Evolutionary conservation across 805 yeast species (phyloP).

Genomic region (Metschnikowia amazonensis): DNA sequence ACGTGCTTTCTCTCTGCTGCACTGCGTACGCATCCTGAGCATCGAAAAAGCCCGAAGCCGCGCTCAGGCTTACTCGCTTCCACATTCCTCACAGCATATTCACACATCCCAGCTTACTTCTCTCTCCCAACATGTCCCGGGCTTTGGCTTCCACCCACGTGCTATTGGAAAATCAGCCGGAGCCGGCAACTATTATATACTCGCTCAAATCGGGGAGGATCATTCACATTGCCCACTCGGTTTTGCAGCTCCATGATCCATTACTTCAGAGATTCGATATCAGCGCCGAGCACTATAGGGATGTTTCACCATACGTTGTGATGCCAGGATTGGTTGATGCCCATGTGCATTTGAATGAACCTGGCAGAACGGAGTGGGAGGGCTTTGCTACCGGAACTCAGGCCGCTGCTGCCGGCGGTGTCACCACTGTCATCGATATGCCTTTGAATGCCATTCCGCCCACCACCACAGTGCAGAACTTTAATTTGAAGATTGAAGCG

Average conservation of each 20-base stretch:
- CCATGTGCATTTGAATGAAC: conserved; percentile 93
- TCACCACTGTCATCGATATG: conserved; percentile 93
- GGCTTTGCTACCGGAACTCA: conserved; percentile 96
- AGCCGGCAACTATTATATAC: conserved; percentile 64
- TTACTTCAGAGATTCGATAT: conserved; percentile 43
- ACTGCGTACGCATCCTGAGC: background rate
- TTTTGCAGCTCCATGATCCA: conserved; percentile 39
- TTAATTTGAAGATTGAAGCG: conserved; percentile 70
- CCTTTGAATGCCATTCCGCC: conserved; percentile 96
- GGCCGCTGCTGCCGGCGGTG: conserved; percentile 95
- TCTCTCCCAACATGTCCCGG: conserved; percentile 41
- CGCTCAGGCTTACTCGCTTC: background rate
- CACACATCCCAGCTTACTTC: background rate
- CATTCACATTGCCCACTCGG: conserved; percentile 40
- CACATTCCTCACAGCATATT: background rate
- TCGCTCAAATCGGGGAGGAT: conserved; percentile 52
- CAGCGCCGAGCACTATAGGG: conserved; percentile 38
- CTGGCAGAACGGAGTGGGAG: conserved; percentile 98
- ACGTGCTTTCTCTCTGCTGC: background rate
- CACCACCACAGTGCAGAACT: conserved; percentile 77
- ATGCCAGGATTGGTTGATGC: conserved; percentile 92
- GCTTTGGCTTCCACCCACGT: conserved; percentile 63
- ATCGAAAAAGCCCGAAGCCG: background rate
- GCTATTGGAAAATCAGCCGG: conserved; percentile 42
- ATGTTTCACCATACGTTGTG: conserved; percentile 60